Evolutionary conservation across 2,329 filamentous ascomycete genomes (phyloP), one percentile per base, ranked within the genome.

Genomic region (Escovopsis sp.): DNA sequence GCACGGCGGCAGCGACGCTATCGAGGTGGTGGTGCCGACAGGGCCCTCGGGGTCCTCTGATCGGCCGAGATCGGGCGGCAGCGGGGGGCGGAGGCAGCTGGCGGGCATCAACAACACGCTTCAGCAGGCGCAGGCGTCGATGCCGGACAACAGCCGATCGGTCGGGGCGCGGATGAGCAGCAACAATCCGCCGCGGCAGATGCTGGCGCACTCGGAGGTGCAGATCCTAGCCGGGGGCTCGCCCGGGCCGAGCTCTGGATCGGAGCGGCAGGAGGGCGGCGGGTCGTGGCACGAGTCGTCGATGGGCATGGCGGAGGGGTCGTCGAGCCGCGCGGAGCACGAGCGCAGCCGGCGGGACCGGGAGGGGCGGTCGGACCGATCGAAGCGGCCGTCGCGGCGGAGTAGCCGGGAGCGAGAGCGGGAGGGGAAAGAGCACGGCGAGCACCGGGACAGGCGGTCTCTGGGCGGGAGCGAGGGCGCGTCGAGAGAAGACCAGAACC

Each of bases 81-180:
- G 48, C 50, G 66, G 69, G 28, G 63, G 68, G 15, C 62, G 67
- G 45, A 64, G 75, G 44, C 73, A 79, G 50, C 61, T 80, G 28
- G 69, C 69, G 11, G 70, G 72, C 38, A 79, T 81, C 45, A 76
- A 78, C 49, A 75, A 60, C 47, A 73, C 68, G 40, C 63, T 78
- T 4, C 69, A 72, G 48, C 68, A 73, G 55, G 66, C 67, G 1
- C 69, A 68, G 53, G 53, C 51, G 26, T 71, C 51, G 49, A 64
- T 53, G 61, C 62, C 55, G 1, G 60, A 62, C 1, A 40, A 48
- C 33, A 57, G 53, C 23, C 62, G 60, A 26, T 60, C 59, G 28
- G 63, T 59, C 37, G 60, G 61, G 11, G 40, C 48, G 28, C 52
- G 61, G 44, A 30, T n/a, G n/a, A n/a, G n/a, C n/a, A n/a, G n/a